These are phyloP conservation scores for Gastrolobium bilobum DNA, from an alignment of 306 rosid species.

Conservation along the genomic window DNA sequence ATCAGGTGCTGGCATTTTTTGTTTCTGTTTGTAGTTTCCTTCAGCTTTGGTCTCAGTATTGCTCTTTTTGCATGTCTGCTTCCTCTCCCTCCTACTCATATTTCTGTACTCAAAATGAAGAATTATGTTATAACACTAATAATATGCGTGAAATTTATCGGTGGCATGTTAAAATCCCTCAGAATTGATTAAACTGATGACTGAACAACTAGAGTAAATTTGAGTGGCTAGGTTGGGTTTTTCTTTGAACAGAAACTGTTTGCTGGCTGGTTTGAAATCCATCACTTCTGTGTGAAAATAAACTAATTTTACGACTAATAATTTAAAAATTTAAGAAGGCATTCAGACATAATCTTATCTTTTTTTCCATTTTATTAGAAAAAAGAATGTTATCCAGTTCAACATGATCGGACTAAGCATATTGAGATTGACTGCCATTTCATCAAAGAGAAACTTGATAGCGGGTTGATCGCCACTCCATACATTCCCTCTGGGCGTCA, in stretches of 20 bases:
- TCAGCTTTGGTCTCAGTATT: slow-evolving; percentile 36
- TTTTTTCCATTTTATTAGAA: not conserved
- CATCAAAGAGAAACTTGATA: no score
- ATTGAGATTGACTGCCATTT: no score
- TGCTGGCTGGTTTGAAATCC: slow-evolving; percentile 43
- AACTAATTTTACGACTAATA: slow-evolving; percentile 25
- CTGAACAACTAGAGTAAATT: slow-evolving; percentile 39
- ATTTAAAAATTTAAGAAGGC: slow-evolving; percentile 40
- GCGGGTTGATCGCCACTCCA: no score
- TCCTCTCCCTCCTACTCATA: slow-evolving; percentile 39
- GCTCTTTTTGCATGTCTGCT: slow-evolving; percentile 33
- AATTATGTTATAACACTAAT: slow-evolving; percentile 24
- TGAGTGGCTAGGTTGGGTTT: slow-evolving; percentile 38
- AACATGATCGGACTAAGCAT: no score
- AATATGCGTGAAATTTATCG: slow-evolving; percentile 39
- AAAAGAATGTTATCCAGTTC: not conserved
- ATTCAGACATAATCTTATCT: slow-evolving; percentile 21
- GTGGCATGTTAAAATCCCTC: slow-evolving; percentile 43
- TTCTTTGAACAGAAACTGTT: slow-evolving; percentile 36
- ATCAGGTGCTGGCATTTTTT: slow-evolving; percentile 66
- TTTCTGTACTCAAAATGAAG: slow-evolving; percentile 34
- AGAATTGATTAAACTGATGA: slow-evolving; percentile 39
- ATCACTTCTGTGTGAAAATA: slow-evolving; percentile 5
- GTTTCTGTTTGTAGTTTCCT: slow-evolving; percentile 39
- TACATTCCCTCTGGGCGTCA: no score